Conservation (phyloP, 2,329 filamentous ascomycete species). For the Cordyceps cateniannulata region DNA sequence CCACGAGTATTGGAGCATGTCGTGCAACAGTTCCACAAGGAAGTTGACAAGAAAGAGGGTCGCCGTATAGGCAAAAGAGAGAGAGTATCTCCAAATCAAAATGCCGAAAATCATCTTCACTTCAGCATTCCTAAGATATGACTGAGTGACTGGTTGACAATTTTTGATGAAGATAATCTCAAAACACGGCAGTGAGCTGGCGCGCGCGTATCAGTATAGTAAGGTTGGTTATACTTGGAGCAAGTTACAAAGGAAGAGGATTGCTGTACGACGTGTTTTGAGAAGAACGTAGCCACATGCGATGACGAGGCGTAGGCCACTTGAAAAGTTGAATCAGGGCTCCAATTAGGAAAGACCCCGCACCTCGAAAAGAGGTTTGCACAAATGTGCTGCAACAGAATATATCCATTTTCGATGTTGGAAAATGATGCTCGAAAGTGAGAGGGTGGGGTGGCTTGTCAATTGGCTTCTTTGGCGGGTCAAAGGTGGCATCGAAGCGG, state of each 20-base stretch:
- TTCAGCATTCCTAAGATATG: slow-evolving; percentile 1
- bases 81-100: not conserved
- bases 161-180: not conserved
- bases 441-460: not conserved
- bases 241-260: not conserved
- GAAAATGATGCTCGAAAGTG: not conserved
- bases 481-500: not conserved
- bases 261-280: not conserved
- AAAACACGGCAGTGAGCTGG: not conserved
- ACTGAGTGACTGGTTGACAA: not conserved
- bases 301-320: not conserved
- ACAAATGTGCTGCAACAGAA: not conserved
- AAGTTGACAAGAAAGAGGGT: not conserved
- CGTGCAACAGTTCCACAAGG: not conserved
- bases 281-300: not conserved
- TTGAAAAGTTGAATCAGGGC: not conserved
- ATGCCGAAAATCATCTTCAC: not conserved
- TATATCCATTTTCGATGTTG: not conserved
- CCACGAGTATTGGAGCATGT: not conserved
- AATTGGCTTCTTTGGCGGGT: not conserved
- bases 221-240: not conserved
- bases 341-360: not conserved
- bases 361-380: not conserved
- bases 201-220: not conserved
- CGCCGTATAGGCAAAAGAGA: not conserved